These are phyloP conservation scores for Pseudophaeomoniella oleicola DNA, from an alignment of 2,329 filamentous ascomycete genomes.

Conservation along the genomic window DNA sequence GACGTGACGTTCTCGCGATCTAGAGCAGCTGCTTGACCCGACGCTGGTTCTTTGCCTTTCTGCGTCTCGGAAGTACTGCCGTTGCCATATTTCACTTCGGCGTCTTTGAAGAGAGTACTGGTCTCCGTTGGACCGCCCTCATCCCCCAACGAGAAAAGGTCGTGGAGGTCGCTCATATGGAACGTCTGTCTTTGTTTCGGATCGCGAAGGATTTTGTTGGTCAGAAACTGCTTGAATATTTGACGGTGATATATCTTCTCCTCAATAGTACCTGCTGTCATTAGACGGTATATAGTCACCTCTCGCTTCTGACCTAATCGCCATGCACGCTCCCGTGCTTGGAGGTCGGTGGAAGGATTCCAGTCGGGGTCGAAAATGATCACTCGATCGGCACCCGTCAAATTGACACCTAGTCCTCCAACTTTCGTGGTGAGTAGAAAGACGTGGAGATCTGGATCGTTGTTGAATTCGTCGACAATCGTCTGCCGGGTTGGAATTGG, in stretches of 20 bases:
- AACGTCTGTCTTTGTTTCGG: constrained; percentile 88
- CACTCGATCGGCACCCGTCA: constrained; percentile 87
- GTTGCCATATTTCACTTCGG: constrained; percentile 54
- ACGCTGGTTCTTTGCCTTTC: constrained; percentile 9
- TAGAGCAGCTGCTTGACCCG: constrained; percentile 12
- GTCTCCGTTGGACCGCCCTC: constrained; percentile 66
- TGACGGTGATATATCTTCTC: constrained; percentile 99
- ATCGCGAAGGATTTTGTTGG: constrained; percentile 89
- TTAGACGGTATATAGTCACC: constrained; percentile 92
- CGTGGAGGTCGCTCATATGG: constrained; percentile 76
- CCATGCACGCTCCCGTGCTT: constrained; percentile 92
- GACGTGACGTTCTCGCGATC: constrained; percentile 29
- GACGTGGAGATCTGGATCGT: constrained; percentile 60
- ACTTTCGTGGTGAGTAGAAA: constrained; percentile 94
- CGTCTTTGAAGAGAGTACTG: constrained; percentile 73
- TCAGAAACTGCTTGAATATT: constrained; percentile 95
- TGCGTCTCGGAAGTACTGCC: constrained; percentile 9
- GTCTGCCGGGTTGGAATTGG: constrained; percentile 75
- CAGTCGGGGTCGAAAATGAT: constrained; percentile 98
- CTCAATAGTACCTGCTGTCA: constrained; percentile 95
- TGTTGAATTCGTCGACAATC: constrained; percentile 89
- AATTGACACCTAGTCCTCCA: constrained; percentile 80
- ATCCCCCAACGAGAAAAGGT: constrained; percentile 69
- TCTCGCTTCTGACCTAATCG: constrained; percentile 86
- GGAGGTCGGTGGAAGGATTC: constrained; percentile 94